Conservation (phyloP, 345 rosid species). For the Lepidium africanum region DNA sequence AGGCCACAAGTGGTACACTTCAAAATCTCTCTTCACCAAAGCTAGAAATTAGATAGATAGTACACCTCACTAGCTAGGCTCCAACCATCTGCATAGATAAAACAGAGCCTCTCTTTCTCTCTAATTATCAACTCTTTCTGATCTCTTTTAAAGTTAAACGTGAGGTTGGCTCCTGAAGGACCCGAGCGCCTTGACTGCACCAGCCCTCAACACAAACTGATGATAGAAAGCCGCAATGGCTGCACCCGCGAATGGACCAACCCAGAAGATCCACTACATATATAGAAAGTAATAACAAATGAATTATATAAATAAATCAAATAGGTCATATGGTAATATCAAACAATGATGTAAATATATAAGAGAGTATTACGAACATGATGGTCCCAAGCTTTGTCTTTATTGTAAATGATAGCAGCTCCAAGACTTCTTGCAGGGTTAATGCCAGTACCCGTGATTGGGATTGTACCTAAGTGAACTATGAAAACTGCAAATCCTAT, state of each 20-base stretch:
- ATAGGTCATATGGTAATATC: background rate
- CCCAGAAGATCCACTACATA: conserved; percentile 64
- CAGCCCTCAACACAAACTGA: conserved; percentile 54
- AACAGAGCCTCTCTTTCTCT: background rate
- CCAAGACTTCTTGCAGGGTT: conserved; percentile 97
- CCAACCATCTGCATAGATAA: conserved; percentile 12
- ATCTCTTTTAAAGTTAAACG: background rate
- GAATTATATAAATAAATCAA: background rate
- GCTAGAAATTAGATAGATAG: conserved; percentile 17
- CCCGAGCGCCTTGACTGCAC: conserved; percentile 43
- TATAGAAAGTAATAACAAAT: background rate
- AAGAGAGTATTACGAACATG: conserved; percentile 37
- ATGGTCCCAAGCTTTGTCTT: conserved; percentile 80
- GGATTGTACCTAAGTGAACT: conserved; percentile 89
- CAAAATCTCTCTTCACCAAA: conserved; percentile 11
- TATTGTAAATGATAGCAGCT: conserved; percentile 80
- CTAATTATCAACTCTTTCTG: background rate
- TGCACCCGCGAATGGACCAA: conserved; percentile 64
- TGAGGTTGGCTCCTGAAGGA: conserved; percentile 50
- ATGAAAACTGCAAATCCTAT: conserved; percentile 96
- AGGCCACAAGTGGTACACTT: conserved; percentile 1
- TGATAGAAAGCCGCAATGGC: conserved; percentile 59
- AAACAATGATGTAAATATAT: background rate
- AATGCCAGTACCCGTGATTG: conserved; percentile 92
- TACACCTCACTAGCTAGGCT: conserved; percentile 7